Base-by-base conservation (phyloP, 2,329 filamentous ascomycete genomes). In the Fusarium coicis region DNA sequence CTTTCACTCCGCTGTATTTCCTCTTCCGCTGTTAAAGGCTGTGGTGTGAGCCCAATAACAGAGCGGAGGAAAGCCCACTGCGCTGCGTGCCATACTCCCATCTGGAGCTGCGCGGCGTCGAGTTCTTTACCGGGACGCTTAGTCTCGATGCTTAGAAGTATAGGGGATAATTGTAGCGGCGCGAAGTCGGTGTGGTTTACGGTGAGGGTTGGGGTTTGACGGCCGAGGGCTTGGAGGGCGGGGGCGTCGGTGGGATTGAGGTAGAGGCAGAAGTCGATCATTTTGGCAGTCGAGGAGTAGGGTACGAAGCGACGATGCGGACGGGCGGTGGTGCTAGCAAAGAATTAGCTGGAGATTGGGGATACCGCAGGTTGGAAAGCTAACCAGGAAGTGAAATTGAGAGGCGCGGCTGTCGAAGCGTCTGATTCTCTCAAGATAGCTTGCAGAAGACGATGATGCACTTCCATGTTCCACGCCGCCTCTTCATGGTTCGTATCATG, bases 101-200 rank as follows among this genome's bases (percentile, higher is more conserved):
- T 73, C 15, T 73, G 70, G 8, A 73, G 43, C 10, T 73, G 55
- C 0, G 66, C 70, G 18, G 56, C 66, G 10, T 70, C 70, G 28
- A 60, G 61, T 36, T 66, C 54, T 40, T 69, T 61, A 10, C 53
- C 57, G 1, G 55, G 66, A 32, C 56, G 62, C 70, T 73, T 73
- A 59, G 70, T 73, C 70, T 70, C 70, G 3, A 73, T 70, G 12
- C 66, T 73, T 0, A 73, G 28, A 44, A 70, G 52, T n/a, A 73
- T 63, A 26, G 66, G 70, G 2, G 61, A 44, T 2, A 73, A 7
- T 36, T 72, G 70, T 0, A 73, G 30, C 1, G 69, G 71, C 4
- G 43, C 46, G 39, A 70, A 70, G 14, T 73, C 70, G 36, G 66
- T 70, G 50, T 73, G 56, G 23, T 73, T 73, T 15, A 73, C 70